phyloP scores from a whole-genome alignment of 345 rosid species.

The Arabis alpina region DNA sequence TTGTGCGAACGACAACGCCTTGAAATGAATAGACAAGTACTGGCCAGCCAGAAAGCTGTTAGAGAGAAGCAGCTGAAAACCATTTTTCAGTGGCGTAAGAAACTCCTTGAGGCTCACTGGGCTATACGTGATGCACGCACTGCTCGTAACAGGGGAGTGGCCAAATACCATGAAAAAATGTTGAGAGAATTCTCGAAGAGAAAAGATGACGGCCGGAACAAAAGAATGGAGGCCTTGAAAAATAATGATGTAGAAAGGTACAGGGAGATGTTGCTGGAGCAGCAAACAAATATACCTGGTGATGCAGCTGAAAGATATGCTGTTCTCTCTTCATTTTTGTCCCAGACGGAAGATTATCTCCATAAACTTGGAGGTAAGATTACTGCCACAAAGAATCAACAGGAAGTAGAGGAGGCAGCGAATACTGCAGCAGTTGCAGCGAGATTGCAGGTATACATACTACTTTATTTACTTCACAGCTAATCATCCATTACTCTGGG shows the following conservation, averaged over 20 bases:
- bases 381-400: conserved; percentile 91
- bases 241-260: conserved; percentile 99
- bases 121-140: conserved; percentile 97
- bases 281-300: conserved; percentile 88
- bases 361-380: conserved; percentile 92
- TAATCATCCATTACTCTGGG: neutral
- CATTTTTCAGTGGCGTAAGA: conserved; percentile 98
- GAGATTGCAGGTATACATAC: conserved; percentile 71
- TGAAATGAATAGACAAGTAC: conserved; percentile 90
- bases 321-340: conserved; percentile 92
- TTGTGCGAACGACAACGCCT: conserved; percentile 95
- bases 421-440: conserved; percentile 95
- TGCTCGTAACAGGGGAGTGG: conserved; percentile 98
- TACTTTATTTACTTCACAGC: conserved; percentile 26
- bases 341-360: conserved; percentile 98
- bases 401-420: conserved; percentile 99
- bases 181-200: conserved; percentile 94
- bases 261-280: conserved; percentile 97
- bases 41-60: conserved; percentile 77
- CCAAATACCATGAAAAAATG: conserved; percentile 98
- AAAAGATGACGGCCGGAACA: conserved; percentile 93
- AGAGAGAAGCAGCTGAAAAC: conserved; percentile 96
- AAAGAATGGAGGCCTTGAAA: conserved; percentile 99
- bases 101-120: conserved; percentile 98
- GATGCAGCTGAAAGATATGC: conserved; percentile 97